Percentiles rank a stretch among this genome's conserved stretches.
Evolutionary conservation across 495 filamentous ascomycete species (phyloP).

Genomic region (Podospora pseudoanserina): DNA sequence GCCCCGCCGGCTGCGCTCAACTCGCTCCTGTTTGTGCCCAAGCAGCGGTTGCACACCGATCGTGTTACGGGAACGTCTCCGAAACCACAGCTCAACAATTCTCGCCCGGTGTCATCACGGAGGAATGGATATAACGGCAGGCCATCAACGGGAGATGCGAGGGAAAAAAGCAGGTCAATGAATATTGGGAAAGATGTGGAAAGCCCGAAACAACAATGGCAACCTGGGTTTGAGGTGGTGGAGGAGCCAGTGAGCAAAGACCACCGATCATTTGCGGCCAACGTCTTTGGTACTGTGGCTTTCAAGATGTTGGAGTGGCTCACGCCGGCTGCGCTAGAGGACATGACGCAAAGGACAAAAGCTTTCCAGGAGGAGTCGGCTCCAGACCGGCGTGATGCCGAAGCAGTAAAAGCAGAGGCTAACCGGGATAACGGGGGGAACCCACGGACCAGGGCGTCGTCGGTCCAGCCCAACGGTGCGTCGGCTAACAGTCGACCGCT

Average conservation of each 20-base stretch:
- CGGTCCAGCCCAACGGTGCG: neutral
- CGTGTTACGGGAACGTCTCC: constrained; percentile 12
- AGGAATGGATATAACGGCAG: constrained; percentile 1
- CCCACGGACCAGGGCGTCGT: neutral
- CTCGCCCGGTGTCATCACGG: constrained; percentile 13
- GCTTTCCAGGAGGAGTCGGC: constrained; percentile 17
- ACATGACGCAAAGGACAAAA: constrained; percentile 35
- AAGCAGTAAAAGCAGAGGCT: constrained; percentile 4
- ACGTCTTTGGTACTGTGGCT: constrained; percentile 72
- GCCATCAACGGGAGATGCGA: neutral
- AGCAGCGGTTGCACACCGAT: constrained; percentile 21
- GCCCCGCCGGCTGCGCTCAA: constrained; percentile 38
- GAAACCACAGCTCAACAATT: constrained; percentile 7
- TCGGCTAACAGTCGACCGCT: neutral
- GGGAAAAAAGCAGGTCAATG: neutral
- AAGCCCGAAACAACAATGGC: constrained; percentile 3
- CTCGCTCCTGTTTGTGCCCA: constrained; percentile 36
- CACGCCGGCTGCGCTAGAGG: constrained; percentile 50
- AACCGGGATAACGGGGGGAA: neutral
- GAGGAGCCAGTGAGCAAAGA: constrained; percentile 62
- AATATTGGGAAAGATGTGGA: neutral
- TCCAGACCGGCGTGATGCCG: neutral
- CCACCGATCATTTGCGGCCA: constrained; percentile 79
- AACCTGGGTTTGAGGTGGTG: constrained; percentile 27
- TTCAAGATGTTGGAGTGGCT: constrained; percentile 80